phyloP scores from a whole-genome alignment of 805 yeast genomes.

The Kluyveromyces wickerhamii region DNA sequence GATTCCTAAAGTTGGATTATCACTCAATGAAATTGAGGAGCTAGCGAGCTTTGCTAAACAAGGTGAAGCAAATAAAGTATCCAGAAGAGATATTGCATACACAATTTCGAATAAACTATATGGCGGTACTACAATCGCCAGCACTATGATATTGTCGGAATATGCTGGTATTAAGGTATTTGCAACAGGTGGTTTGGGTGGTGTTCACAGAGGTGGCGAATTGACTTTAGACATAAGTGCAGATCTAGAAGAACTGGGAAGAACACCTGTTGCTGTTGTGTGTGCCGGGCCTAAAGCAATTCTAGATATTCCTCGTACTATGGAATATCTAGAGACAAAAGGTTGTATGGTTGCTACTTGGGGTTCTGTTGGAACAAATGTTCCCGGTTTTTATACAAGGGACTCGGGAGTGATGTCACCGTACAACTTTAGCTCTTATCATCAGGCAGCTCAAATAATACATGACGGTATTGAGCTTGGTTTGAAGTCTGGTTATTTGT shows the following conservation, averaged over 20 bases:
- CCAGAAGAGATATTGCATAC: slow-evolving; percentile 71
- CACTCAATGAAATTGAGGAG: slow-evolving; percentile 37
- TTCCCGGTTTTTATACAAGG: slow-evolving; percentile 79
- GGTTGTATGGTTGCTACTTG: slow-evolving; percentile 79
- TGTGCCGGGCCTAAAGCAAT: slow-evolving; percentile 90
- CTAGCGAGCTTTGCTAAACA: slow-evolving; percentile 34
- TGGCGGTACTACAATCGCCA: slow-evolving; percentile 89
- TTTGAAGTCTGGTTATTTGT: slow-evolving; percentile 58
- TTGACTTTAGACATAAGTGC: slow-evolving; percentile 75
- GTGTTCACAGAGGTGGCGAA: slow-evolving; percentile 78
- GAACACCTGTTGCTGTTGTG: slow-evolving; percentile 82
- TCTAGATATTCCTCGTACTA: slow-evolving; percentile 67
- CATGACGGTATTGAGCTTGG: slow-evolving; percentile 41
- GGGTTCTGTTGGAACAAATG: slow-evolving; percentile 42
- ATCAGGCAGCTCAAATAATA: slow-evolving; percentile 57
- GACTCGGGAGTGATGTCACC: slow-evolving; percentile 72
- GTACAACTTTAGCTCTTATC: slow-evolving; percentile 44
- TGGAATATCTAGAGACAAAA: slow-evolving; percentile 84
- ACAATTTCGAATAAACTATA: slow-evolving; percentile 53
- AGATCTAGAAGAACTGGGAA: slow-evolving; percentile 75
- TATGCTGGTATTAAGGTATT: slow-evolving; percentile 73
- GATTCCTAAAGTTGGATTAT: slow-evolving; percentile 59
- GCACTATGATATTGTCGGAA: slow-evolving; percentile 76
- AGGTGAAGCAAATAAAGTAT: slow-evolving; percentile 47
- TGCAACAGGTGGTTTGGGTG: slow-evolving; percentile 93